Evolutionary conservation across 345 rosid genomes (phyloP).

Genomic region (Eucalyptus sp.): DNA sequence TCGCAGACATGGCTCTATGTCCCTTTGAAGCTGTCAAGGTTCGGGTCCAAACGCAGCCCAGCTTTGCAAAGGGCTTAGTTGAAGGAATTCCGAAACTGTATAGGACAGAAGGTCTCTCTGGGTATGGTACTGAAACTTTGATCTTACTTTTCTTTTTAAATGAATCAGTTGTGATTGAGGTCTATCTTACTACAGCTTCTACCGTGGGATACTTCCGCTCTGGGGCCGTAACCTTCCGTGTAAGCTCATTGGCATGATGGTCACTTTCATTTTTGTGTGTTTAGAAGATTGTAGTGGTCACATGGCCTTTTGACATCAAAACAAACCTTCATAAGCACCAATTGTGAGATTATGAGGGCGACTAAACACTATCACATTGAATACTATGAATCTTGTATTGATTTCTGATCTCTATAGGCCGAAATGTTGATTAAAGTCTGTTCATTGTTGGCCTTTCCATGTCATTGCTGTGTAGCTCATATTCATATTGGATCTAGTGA

Average conservation of each 20-base stretch:
- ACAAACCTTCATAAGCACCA: background rate
- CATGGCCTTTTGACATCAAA: background rate
- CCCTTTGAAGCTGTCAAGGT: constrained; percentile 68
- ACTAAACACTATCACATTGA: background rate
- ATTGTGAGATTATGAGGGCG: background rate
- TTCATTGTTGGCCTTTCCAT: background rate
- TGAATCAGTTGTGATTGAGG: background rate
- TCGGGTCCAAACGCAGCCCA: constrained; percentile 50
- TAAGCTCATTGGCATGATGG: background rate
- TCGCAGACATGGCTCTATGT: constrained; percentile 55
- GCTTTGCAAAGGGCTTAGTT: constrained; percentile 43
- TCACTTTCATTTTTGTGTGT: background rate
- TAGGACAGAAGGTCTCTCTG: constrained; percentile 38
- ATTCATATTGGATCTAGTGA: background rate
- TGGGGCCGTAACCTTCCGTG: constrained; percentile 41
- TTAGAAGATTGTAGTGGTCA: background rate
- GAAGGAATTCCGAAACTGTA: constrained; percentile 54
- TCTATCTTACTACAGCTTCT: constrained; percentile 7
- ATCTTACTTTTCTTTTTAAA: background rate
- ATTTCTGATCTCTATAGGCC: background rate
- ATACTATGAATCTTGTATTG: background rate
- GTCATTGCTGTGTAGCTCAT: background rate
- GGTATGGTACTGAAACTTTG: constrained; percentile 17
- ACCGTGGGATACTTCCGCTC: constrained; percentile 23
- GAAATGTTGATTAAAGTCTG: background rate